Base-by-base conservation (phyloP, 139 green algal genomes). In the Chlorella sorokiniana region DNA sequence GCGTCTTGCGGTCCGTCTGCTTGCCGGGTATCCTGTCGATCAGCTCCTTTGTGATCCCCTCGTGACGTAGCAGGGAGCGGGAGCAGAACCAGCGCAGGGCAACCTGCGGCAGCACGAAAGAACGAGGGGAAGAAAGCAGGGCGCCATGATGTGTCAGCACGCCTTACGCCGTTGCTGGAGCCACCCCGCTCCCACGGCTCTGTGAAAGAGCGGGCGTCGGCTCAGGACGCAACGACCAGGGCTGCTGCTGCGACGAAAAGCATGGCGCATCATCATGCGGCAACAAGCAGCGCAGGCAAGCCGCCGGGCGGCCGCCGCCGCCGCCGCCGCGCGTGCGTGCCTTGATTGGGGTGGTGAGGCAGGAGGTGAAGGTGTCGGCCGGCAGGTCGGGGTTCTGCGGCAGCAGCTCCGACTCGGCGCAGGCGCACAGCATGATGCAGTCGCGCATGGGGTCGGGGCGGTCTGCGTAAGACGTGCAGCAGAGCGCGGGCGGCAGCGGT, bases 311-410 rank as follows among this genome's bases (percentile, higher is more conserved):
- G n/a, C n/a, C n/a, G n/a, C n/a, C n/a, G n/a, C n/a, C n/a, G n/a
- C n/a, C n/a, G 48, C 16, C 14, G 48, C 48, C 48, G 16, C 16
- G 48, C 48, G n/a, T n/a, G 16, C 67, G 0, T 63, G 92, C 91
- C 87, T 97, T 98, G 88, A 99, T 98, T 79, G 97, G 97, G 0
- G 97, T 99, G 20, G 96, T 99, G n/a, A 99, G 87, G 89, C 97
- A 99, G 1, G 95, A 88, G 16, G 95, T 98, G 91, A 99, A 99
- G 14, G 98, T 87, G 76, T 99, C 97, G 2, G 96, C 97, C 8
- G 97, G 96, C 51, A 99, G 91, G 44, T 96, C 91, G 1, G 93
- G 87, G 70, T 92, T 93, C 88, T 98, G 94, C 1, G 96, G 96
- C 84, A 99, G 92, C 82, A 93, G 80, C 91, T 99, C 95, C 42